These are phyloP conservation scores for sunflower (Helianthus annuus) DNA, from an alignment of 129 eudicot species.

Conservation along the genomic window HanXRQr2.0-SUNRISE NC_035449.2:29806441-29806940, in stretches of 20 bases:
- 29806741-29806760: neutral
- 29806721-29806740: neutral
- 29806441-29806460: constrained; percentile 89
- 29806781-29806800: neutral
- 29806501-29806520: constrained; percentile 56
- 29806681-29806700: neutral
- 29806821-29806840: constrained; percentile 35
- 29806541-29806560: constrained; percentile 47
- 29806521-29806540: constrained; percentile 79
- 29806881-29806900: constrained; percentile 4
- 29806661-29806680: neutral
- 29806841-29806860: constrained; percentile 69
- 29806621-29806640: constrained; percentile 68
- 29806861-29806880: constrained; percentile 41
- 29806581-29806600: constrained; percentile 70
- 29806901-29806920: constrained; percentile 23
- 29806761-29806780: neutral
- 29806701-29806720: neutral
- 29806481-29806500: constrained; percentile 70
- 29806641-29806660: neutral
- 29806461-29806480: constrained; percentile 91
- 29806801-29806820: neutral
- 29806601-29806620: constrained; percentile 81
- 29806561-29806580: constrained; percentile 45
- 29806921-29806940: constrained; percentile 29